Base-by-base conservation (phyloP, 1,284 basidiomycete genomes). In the Phaffia rhodozyma region DNA sequence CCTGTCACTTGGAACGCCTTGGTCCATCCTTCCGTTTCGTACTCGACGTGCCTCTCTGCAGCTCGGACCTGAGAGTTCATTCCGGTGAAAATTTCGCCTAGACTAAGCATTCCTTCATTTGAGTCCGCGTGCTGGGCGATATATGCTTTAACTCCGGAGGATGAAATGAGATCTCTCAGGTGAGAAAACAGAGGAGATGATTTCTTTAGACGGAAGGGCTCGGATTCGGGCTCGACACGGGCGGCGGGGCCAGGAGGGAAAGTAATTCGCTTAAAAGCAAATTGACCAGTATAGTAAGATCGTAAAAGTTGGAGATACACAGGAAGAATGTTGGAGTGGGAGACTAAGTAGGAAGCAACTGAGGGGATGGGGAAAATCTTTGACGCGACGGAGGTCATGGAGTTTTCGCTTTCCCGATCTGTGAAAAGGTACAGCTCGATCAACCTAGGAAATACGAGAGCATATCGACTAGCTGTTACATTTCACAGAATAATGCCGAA, bases 1-100 rank as follows among this genome's bases (percentile, higher is more conserved):
- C 92, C 82, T 6, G 90, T 90, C 34, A 93, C 85, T 70, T 91
- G 91, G 77, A 96, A 96, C 11, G 93, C 87, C 70, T 85, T 88
- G 67, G 93, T 89, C 90, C 91, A 96, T 34, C 86, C 84, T 69
- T 97, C 93, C 43, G 87, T 86, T 75, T 97, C 93, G 75, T 89
- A 97, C 74, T 96, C 91, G 69, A 96, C 84, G 70, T 97, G 93
- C 65, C 78, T 84, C 21, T 82, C 81, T 5, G 81, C 83, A 13
- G 87, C 89, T n/a, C 91, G 82, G 68, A 86, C 84, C 73, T 91
- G 91, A 0, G 90, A 86, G 71, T 93, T 91, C 70, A 96, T 82
- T 68, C 87, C 89, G 81, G 90, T 89, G 79, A 96, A 96, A 54
- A 93, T 79, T 69, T 86, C 84, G 72, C 90, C 86, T 16, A 89